Conservation (phyloP, 2,329 filamentous ascomycete genomes). For the Sporothrix protearum region DNA sequence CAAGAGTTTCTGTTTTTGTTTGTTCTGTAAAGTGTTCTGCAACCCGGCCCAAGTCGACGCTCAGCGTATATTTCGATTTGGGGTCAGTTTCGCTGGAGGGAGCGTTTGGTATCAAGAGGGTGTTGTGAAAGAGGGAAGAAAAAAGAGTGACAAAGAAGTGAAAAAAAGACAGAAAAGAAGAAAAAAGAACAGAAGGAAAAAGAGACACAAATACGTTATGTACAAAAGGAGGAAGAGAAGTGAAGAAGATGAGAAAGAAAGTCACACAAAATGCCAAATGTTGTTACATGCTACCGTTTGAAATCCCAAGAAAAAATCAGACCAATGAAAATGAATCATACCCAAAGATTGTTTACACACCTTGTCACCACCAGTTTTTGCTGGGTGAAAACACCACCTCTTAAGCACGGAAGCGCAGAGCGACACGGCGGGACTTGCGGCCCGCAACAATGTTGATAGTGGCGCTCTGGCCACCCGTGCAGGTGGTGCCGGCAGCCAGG, state of each 20-base stretch:
- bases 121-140: not conserved
- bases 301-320: not conserved
- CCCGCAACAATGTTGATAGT: constrained; percentile 30
- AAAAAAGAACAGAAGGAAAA: not conserved
- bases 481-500: constrained; percentile 47
- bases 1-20: constrained; percentile 16
- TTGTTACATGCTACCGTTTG: constrained; percentile 11
- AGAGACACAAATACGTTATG: not conserved
- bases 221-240: constrained; percentile 9
- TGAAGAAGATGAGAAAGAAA: not conserved
- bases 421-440: constrained; percentile 31
- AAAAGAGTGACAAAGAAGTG: not conserved
- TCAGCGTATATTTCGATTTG: constrained; percentile 13
- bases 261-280: constrained; percentile 2
- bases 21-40: not conserved
- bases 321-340: not conserved
- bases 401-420: constrained; percentile 19
- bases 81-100: not conserved
- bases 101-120: constrained; percentile 3
- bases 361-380: not conserved
- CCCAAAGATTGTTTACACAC: not conserved
- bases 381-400: not conserved
- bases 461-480: constrained; percentile 38
- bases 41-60: constrained; percentile 14
- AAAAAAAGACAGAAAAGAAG: not conserved